phyloP scores from a whole-genome alignment of 2,329 filamentous ascomycete genomes.

The Verticillium zaregamsianum region DNA sequence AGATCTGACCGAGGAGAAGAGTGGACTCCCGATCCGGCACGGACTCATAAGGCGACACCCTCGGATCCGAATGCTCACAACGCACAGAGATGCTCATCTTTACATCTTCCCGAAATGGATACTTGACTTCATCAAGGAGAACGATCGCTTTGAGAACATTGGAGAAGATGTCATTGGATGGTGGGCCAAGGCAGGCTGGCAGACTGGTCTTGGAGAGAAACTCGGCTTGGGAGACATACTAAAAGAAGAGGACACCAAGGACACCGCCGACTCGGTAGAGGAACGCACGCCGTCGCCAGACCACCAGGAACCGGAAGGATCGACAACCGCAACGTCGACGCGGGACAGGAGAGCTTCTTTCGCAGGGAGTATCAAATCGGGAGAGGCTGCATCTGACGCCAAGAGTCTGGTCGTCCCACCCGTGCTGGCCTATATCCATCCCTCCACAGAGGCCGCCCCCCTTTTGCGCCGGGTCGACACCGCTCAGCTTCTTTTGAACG shows the following conservation, averaged over 20 bases:
- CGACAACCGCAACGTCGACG: not conserved
- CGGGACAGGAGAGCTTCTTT: not conserved
- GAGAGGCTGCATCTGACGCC: conserved; percentile 18
- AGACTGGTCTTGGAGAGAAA: conserved; percentile 73
- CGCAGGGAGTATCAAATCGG: conserved; percentile 5
- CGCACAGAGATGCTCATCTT: conserved; percentile 85
- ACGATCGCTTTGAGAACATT: conserved; percentile 80
- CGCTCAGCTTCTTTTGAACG: conserved; percentile 71
- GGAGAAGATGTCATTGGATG: conserved; percentile 89
- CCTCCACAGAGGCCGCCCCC: conserved; percentile 46
- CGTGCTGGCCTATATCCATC: conserved; percentile 79
- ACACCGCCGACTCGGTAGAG: conserved; percentile 29
- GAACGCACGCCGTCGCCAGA: conserved; percentile 22
- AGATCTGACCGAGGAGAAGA: conserved; percentile 73
- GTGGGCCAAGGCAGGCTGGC: conserved; percentile 96
- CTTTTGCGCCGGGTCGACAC: conserved; percentile 88
- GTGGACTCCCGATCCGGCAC: conserved; percentile 69
- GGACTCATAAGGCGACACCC: conserved; percentile 71
- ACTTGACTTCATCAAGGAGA: conserved; percentile 73
- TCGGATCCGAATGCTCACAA: conserved; percentile 73
- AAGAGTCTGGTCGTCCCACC: conserved; percentile 51
- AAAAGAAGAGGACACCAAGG: conserved; percentile 34
- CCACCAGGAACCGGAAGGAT: not conserved
- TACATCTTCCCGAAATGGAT: conserved; percentile 94
- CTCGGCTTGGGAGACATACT: conserved; percentile 68